A percentile compares a stretch with the other conserved stretches of the same genome.
These are phyloP conservation scores for Tylopilus cervinicoccineus DNA, from an alignment of 768 basidiomycete species.

Conservation along the genomic window DNA sequence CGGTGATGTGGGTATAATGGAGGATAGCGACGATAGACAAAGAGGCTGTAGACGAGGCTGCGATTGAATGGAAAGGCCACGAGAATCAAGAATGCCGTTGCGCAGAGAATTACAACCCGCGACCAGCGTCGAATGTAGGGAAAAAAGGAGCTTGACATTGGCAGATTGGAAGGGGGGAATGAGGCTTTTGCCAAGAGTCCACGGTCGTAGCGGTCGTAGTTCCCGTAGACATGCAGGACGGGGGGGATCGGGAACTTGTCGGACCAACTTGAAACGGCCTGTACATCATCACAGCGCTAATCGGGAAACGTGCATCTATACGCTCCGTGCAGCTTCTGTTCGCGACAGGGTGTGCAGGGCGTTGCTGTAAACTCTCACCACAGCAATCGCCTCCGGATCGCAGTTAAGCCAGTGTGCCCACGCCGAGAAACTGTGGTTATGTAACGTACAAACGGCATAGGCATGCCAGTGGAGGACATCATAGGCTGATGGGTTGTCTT, in stretches of 20 bases:
- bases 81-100: constrained; percentile 8
- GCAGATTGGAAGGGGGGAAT: neutral
- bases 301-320: neutral
- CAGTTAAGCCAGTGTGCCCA: too few relatives aligned
- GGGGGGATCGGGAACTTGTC: neutral
- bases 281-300: neutral
- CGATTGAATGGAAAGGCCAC: constrained; percentile 21
- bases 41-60: constrained; percentile 13
- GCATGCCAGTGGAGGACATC: too few relatives aligned
- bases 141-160: constrained; percentile 2
- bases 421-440: too few relatives aligned
- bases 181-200: too few relatives aligned
- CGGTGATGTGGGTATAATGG: constrained; percentile 39
- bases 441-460: too few relatives aligned
- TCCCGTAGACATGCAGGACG: neutral
- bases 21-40: constrained; percentile 27
- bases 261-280: too few relatives aligned
- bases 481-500: too few relatives aligned
- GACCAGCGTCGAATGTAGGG: constrained; percentile 2
- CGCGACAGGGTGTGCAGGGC: too few relatives aligned
- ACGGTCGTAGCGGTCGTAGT: too few relatives aligned
- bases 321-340: neutral
- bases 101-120: constrained; percentile 6
- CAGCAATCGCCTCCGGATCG: too few relatives aligned
- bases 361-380: too few relatives aligned